Conservation (phyloP, 805 yeast species). For the Cyberlindnera lachancei region DNA sequence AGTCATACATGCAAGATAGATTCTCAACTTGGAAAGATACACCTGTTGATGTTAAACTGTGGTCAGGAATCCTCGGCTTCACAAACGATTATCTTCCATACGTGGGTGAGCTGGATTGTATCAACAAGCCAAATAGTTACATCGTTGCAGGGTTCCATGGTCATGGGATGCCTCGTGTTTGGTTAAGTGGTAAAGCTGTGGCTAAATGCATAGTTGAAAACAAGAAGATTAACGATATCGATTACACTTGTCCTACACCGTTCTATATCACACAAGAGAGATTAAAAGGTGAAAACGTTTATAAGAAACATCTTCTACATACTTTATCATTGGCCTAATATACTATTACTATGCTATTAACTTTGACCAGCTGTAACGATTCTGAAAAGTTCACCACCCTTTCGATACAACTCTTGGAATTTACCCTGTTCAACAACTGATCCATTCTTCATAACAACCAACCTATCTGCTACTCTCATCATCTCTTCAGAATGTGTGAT, state of each 20-base stretch:
- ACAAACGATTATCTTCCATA: slow-evolving; percentile 34
- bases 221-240: slow-evolving; percentile 9
- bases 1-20: slow-evolving; percentile 23
- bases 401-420: slow-evolving; percentile 22
- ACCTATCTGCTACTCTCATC: slow-evolving; percentile 48
- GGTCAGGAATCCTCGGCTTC: slow-evolving; percentile 45
- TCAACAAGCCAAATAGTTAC: slow-evolving; percentile 25
- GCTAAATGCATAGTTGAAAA: slow-evolving; percentile 21
- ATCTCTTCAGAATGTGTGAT: slow-evolving; percentile 71
- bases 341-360: background rate
- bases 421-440: slow-evolving; percentile 37
- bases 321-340: background rate
- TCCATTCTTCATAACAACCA: slow-evolving; percentile 45
- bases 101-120: slow-evolving; percentile 32
- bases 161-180: slow-evolving; percentile 45
- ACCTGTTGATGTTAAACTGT: slow-evolving; percentile 22
- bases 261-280: slow-evolving; percentile 15
- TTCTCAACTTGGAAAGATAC: slow-evolving; percentile 28
- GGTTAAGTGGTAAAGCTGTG: slow-evolving; percentile 32
- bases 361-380: slow-evolving; percentile 21
- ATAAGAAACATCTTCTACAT: background rate
- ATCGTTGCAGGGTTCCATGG: slow-evolving; percentile 43
- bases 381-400: slow-evolving; percentile 25
- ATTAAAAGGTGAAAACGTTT: slow-evolving; percentile 7
- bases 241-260: slow-evolving; percentile 14